Evolutionary conservation across 192 early-diverging fungal species (phyloP).

Genomic region (Pecoramyces ruminantium): DNA sequence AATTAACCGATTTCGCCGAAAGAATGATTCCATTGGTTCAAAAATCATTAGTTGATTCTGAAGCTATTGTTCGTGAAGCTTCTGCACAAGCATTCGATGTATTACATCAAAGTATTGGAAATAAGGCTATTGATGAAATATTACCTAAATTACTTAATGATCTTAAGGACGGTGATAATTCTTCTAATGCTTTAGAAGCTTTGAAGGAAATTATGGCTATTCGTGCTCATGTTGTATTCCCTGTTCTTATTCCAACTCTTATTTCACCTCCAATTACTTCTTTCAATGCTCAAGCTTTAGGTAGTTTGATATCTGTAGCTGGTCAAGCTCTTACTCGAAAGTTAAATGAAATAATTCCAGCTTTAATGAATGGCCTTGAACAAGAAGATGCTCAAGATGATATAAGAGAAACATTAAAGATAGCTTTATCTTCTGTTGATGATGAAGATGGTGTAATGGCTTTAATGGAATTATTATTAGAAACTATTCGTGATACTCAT

Average conservation of each 20-base stretch:
- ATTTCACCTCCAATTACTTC: constrained; percentile 67
- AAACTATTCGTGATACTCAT: constrained; percentile 42
- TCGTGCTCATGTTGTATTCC: constrained; percentile 93
- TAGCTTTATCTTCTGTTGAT: constrained; percentile 56
- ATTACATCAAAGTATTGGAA: constrained; percentile 75
- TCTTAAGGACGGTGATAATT: constrained; percentile 25
- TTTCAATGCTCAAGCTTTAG: constrained; percentile 85
- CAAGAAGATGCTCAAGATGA: constrained; percentile 44
- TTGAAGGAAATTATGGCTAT: constrained; percentile 96
- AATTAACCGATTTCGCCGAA: constrained; percentile 69
- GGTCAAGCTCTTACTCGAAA: constrained; percentile 69
- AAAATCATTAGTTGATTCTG: constrained; percentile 70
- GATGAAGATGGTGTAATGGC: constrained; percentile 64
- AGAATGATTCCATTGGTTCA: constrained; percentile 68
- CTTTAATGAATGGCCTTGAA: constrained; percentile 64
- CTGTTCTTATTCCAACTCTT: constrained; percentile 89
- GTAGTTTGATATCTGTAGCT: constrained; percentile 76
- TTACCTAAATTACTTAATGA: constrained; percentile 74
- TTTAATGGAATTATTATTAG: constrained; percentile 63
- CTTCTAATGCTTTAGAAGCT: constrained; percentile 69
- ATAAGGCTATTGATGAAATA: constrained; percentile 84
- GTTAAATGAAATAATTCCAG: constrained; percentile 57
- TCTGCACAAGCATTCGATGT: constrained; percentile 91
- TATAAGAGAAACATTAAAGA: constrained; percentile 51
- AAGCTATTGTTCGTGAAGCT: constrained; percentile 73